Conservation (phyloP, 208 protist species). For the Trypanosoma rangeli region DNA sequence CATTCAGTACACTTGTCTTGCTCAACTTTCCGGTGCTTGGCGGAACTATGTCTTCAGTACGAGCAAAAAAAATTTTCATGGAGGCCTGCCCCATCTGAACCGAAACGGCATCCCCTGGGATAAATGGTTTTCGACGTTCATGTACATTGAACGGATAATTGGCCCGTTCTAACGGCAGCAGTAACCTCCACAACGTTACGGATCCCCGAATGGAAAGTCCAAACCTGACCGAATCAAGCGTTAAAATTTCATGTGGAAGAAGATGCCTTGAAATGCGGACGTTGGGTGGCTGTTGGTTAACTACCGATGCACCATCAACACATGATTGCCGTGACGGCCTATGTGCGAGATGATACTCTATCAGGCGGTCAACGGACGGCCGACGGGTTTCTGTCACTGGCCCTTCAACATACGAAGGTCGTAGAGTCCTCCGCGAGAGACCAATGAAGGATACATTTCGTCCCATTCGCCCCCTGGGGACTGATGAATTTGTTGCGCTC, state of each 20-base stretch:
- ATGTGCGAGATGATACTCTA: not conserved
- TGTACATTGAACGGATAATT: slow-evolving; percentile 26
- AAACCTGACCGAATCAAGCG: slow-evolving; percentile 13
- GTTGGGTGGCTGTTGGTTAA: not conserved
- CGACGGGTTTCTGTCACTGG: not conserved
- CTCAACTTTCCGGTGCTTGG: not conserved
- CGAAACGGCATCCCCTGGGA: slow-evolving; percentile 23
- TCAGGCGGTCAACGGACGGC: not conserved
- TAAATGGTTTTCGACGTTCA: slow-evolving; percentile 21
- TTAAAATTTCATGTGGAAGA: slow-evolving; percentile 6
- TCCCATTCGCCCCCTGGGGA: not conserved
- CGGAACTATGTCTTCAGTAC: slow-evolving; percentile 8
- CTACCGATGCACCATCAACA: not conserved
- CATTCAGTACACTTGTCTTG: too few relatives aligned
- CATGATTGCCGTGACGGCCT: not conserved
- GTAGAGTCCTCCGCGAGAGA: not conserved
- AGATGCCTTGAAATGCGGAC: not conserved
- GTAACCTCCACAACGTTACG: slow-evolving; percentile 12
- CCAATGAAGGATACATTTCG: not conserved
- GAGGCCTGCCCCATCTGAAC: slow-evolving; percentile 6
- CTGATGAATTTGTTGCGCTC: not conserved
- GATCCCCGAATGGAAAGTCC: slow-evolving; percentile 17
- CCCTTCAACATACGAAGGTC: not conserved
- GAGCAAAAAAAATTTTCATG: slow-evolving; percentile 19
- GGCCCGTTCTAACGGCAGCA: not conserved